Conservation (phyloP, 345 rosid species). For the Clausena lansium region DNA sequence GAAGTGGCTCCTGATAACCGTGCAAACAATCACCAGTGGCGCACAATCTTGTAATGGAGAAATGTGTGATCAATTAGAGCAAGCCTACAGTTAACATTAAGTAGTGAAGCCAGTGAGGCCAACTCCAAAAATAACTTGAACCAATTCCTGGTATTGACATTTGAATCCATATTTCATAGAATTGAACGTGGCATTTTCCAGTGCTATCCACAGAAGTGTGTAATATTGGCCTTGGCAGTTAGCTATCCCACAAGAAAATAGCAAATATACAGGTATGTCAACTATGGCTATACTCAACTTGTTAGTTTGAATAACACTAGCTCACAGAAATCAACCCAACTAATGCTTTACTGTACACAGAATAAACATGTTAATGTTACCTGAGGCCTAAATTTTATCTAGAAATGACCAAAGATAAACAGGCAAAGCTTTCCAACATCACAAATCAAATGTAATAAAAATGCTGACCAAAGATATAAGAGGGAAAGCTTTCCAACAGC, state of each 20-base stretch:
- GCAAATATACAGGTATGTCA: not conserved
- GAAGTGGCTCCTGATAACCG: not conserved
- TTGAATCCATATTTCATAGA: not conserved
- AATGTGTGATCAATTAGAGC: not conserved
- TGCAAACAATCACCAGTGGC: not conserved
- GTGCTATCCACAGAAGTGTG: not conserved
- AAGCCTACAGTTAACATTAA: not conserved
- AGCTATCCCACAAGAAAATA: not conserved
- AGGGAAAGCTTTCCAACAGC: not conserved
- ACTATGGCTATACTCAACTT: not conserved
- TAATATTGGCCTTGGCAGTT: not conserved
- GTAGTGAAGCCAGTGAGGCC: not conserved
- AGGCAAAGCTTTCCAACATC: not conserved
- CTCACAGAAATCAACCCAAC: not conserved
- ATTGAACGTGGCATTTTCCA: not conserved
- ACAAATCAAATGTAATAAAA: not conserved
- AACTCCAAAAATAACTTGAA: not conserved
- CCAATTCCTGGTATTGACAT: not conserved
- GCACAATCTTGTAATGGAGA: not conserved
- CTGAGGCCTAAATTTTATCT: no score
- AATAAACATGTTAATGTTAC: not conserved
- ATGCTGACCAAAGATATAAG: not conserved
- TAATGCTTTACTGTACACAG: not conserved
- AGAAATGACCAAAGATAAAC: not conserved
- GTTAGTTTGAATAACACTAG: not conserved